Percentiles rank a stretch among this genome's conserved stretches.
These are phyloP conservation scores for Chamaecrista fasciculata DNA, from an alignment of 306 rosid genomes.

Conservation along the genomic window DNA sequence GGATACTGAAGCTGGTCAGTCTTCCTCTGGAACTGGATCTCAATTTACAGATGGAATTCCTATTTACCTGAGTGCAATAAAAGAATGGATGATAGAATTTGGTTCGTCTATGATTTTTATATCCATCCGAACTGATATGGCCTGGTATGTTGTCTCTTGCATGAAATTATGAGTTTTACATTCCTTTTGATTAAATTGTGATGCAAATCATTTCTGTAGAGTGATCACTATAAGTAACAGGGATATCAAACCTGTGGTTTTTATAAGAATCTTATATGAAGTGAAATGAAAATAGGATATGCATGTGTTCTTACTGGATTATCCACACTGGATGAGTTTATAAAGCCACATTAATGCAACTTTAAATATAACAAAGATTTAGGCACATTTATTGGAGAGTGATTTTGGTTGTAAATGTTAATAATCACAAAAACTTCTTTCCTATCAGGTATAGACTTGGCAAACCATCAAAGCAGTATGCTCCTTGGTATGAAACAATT, in stretches of 20 bases:
- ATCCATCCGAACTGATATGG: conserved; percentile 90
- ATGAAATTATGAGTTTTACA: conserved; percentile 15
- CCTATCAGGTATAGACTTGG: conserved; percentile 86
- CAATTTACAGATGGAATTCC: conserved; percentile 78
- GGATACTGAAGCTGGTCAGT: conserved; percentile 59
- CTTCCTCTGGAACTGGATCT: conserved; percentile 52
- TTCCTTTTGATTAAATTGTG: not conserved
- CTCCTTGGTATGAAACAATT: conserved; percentile 83
- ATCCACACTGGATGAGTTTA: not conserved
- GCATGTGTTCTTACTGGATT: not conserved
- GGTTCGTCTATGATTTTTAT: conserved; percentile 85
- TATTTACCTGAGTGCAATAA: conserved; percentile 80
- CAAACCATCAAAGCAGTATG: conserved; percentile 88
- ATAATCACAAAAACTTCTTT: conserved; percentile 14
- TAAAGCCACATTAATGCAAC: not conserved
- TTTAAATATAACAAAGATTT: not conserved
- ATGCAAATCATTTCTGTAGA: not conserved
- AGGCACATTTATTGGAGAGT: not conserved
- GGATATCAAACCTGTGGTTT: not conserved
- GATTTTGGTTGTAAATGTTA: conserved; percentile 13
- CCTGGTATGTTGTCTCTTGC: conserved; percentile 60
- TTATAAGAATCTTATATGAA: not conserved
- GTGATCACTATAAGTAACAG: not conserved
- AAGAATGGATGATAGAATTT: conserved; percentile 97
- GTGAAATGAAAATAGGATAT: conserved; percentile 6